Percentiles rank a stretch among this genome's conserved stretches.
These are phyloP conservation scores for Petunia hybrid DNA, from an alignment of 305 asterid genomes.

Conservation along the genomic window DNA sequence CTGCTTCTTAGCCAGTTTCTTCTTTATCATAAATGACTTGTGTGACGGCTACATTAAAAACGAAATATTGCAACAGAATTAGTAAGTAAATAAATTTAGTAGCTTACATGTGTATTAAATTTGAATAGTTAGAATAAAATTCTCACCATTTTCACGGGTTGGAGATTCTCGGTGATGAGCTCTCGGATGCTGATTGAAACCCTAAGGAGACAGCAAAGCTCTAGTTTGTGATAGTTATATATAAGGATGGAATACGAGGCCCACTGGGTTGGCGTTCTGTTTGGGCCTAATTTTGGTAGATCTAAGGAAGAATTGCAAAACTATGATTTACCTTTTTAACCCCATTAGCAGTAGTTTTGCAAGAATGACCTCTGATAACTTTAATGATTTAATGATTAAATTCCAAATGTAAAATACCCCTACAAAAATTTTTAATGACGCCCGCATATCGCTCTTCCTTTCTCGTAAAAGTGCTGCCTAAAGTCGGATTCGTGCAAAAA, in stretches of 20 bases:
- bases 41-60: constrained; percentile 40
- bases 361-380: too few species aligned
- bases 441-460: too few species aligned
- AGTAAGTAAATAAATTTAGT: background rate
- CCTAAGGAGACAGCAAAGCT: background rate
- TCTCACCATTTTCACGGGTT: constrained; percentile 17
- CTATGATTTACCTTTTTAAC: too few species aligned
- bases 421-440: too few species aligned
- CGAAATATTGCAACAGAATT: background rate
- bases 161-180: background rate
- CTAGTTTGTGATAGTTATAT: background rate
- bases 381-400: too few species aligned
- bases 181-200: background rate
- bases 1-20: constrained; percentile 48
- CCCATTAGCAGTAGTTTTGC: too few species aligned
- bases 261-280: background rate
- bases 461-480: too few species aligned
- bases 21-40: constrained; percentile 47
- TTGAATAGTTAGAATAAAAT: background rate
- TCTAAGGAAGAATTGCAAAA: background rate
- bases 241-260: background rate
- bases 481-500: too few species aligned
- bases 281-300: background rate
- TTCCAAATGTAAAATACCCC: too few species aligned
- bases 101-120: background rate